Evolutionary conservation across 768 basidiomycete genomes (phyloP).

Genomic region (Xerocomus brunneocitrinus): DNA sequence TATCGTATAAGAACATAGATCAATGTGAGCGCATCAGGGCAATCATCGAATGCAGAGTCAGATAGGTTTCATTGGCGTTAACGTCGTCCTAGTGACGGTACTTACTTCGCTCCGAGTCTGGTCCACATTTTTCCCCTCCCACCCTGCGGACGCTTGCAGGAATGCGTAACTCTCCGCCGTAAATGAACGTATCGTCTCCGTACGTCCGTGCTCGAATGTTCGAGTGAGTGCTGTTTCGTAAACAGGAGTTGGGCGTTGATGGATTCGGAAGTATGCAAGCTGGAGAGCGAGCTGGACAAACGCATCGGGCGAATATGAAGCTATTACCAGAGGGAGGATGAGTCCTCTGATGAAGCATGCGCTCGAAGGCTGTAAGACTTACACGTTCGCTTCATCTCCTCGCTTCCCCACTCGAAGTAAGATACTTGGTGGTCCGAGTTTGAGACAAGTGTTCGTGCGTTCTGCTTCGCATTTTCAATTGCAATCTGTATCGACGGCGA

Average conservation of each 20-base stretch:
- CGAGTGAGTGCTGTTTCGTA: constrained; percentile 92
- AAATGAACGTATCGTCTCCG: constrained; percentile 81
- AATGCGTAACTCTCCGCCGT: constrained; percentile 70
- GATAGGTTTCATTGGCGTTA: not conserved
- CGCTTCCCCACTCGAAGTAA: constrained; percentile 81
- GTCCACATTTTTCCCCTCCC: constrained; percentile 10
- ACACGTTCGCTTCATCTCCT: constrained; percentile 83
- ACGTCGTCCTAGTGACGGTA: not conserved
- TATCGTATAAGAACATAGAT: constrained; percentile 2
- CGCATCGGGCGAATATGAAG: constrained; percentile 65
- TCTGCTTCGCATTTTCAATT: constrained; percentile 51
- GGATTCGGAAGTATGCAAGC: constrained; percentile 82
- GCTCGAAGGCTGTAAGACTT: constrained; percentile 22
- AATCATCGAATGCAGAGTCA: not conserved
- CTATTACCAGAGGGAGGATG: constrained; percentile 26
- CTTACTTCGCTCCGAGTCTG: constrained; percentile 12
- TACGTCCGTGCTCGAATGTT: constrained; percentile 81
- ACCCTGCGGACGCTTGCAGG: constrained; percentile 18
- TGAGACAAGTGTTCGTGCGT: constrained; percentile 55
- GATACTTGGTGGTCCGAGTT: constrained; percentile 83
- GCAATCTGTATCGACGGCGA: constrained; percentile 56
- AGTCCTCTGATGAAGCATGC: not conserved
- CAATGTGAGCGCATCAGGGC: not conserved
- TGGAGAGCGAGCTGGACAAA: constrained; percentile 91
- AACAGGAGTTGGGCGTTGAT: constrained; percentile 74